Conservation (phyloP, 768 basidiomycete species). For the Suillus weaverae region DNA sequence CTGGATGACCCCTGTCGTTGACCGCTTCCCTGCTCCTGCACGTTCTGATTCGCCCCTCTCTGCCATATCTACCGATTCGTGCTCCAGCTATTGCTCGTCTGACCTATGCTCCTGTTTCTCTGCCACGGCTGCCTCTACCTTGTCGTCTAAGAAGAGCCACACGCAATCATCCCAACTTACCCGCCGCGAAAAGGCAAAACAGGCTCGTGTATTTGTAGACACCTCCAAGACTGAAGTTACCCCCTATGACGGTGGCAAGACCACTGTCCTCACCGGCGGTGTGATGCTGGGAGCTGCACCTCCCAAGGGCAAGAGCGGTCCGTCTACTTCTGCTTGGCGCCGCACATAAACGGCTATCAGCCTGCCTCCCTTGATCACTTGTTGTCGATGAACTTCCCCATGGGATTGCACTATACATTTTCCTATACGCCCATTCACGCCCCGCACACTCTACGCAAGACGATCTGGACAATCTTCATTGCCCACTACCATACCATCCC, state of each 20-base stretch:
- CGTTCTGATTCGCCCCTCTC: conserved; percentile 62
- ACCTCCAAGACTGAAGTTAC: conserved; percentile 75
- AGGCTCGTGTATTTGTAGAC: conserved; percentile 72
- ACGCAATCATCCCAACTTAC: conserved; percentile 53
- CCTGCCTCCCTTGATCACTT: neutral
- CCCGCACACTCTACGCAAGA: conserved; percentile 24
- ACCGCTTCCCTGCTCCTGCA: conserved; percentile 52
- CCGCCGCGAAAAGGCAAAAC: conserved; percentile 66
- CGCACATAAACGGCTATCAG: conserved; percentile 40
- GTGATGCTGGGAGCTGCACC: conserved; percentile 72
- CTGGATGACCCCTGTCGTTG: conserved; percentile 66
- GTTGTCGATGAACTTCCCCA: neutral
- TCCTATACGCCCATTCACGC: conserved; percentile 22
- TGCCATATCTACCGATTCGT: conserved; percentile 50
- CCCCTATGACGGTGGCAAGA: conserved; percentile 86
- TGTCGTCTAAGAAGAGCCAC: conserved; percentile 41
- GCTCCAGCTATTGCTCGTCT: conserved; percentile 61
- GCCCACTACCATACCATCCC: conserved; percentile 32
- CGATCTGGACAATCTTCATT: conserved; percentile 24
- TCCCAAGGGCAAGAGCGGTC: conserved; percentile 30
- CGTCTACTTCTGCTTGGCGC: conserved; percentile 46
- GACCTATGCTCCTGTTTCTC: conserved; percentile 75
- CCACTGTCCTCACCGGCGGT: conserved; percentile 83
- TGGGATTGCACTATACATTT: conserved; percentile 9
- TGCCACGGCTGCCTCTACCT: conserved; percentile 55